Conservation (phyloP, 139 green algal genomes). For the Microglena sp. region DNA sequence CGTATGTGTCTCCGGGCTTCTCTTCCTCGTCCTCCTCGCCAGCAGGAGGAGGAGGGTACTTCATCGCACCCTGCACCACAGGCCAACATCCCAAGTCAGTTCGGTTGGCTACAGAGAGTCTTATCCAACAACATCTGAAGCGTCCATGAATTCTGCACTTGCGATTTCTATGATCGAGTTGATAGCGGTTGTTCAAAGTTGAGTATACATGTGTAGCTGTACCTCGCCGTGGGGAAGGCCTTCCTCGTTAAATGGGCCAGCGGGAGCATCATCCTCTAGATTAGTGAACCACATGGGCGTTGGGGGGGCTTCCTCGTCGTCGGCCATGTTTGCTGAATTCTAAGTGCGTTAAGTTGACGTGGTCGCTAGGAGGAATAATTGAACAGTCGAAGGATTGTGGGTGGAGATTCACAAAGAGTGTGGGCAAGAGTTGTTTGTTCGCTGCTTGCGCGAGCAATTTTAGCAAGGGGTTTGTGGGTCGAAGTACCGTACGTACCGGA, state of each 20-base stretch:
- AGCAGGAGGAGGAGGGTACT: conserved; percentile 24
- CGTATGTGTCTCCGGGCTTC: conserved; percentile 39
- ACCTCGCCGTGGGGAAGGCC: conserved; percentile 36
- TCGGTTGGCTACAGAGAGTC: too few species aligned
- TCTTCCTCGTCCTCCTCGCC: conserved; percentile 45
- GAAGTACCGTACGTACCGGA: too few species aligned
- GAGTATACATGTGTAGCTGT: neutral
- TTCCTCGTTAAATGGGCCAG: conserved; percentile 36
- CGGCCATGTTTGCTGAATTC: too few species aligned
- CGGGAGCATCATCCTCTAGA: neutral
- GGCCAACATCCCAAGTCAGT: too few species aligned
- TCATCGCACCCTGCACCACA: conserved; percentile 33
- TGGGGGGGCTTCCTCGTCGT: conserved; percentile 9
- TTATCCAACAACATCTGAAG: neutral
- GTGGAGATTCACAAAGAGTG: too few species aligned
- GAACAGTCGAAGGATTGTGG: too few species aligned
- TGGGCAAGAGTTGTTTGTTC: too few species aligned
- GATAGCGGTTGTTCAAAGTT: neutral
- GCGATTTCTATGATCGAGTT: neutral
- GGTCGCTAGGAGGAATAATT: too few species aligned
- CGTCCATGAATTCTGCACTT: neutral
- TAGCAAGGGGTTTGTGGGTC: too few species aligned
- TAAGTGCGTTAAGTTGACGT: too few species aligned
- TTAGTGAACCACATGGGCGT: conserved; percentile 8
- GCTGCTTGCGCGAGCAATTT: too few species aligned